Evolutionary conservation across 768 basidiomycete species (phyloP).

Genomic region (Pholiota microspora): DNA sequence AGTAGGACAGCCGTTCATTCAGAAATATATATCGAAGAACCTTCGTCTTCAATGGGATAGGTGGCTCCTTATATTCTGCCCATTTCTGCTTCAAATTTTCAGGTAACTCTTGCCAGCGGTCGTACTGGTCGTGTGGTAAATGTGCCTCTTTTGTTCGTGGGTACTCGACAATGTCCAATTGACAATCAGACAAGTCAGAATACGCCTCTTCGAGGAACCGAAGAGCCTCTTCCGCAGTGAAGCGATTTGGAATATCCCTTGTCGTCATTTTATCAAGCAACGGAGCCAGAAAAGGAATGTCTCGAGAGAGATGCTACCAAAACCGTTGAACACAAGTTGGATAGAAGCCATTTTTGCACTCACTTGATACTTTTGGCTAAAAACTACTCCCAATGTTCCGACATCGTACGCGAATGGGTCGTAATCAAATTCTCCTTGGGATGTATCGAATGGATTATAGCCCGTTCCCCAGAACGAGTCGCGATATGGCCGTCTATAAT

Average conservation of each 20-base stretch:
- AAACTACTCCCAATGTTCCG: constrained; percentile 13
- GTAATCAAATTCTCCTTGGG: constrained; percentile 21
- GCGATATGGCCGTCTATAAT: not conserved
- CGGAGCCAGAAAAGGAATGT: constrained; percentile 24
- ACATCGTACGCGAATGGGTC: constrained; percentile 25
- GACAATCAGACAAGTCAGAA: not conserved
- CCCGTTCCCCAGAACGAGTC: not conserved
- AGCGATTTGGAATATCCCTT: constrained; percentile 18
- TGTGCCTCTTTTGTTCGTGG: no score
- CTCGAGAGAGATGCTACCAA: constrained; percentile 14
- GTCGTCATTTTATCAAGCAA: constrained; percentile 27
- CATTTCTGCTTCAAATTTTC: not conserved
- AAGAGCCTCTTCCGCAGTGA: constrained; percentile 25
- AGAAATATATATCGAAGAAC: no score
- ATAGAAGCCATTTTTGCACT: not conserved
- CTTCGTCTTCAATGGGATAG: no score
- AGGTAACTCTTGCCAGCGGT: constrained; percentile 5
- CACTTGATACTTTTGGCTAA: constrained; percentile 12
- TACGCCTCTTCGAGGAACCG: constrained; percentile 21
- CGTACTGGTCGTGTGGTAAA: not conserved
- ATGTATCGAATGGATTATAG: not conserved
- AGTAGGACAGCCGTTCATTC: no score
- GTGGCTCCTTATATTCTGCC: constrained; percentile 1
- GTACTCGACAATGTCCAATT: not conserved
- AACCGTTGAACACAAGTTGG: not conserved